Base-by-base conservation (phyloP, 2,329 filamentous ascomycete genomes). In the Shiraia bambusicola region DNA sequence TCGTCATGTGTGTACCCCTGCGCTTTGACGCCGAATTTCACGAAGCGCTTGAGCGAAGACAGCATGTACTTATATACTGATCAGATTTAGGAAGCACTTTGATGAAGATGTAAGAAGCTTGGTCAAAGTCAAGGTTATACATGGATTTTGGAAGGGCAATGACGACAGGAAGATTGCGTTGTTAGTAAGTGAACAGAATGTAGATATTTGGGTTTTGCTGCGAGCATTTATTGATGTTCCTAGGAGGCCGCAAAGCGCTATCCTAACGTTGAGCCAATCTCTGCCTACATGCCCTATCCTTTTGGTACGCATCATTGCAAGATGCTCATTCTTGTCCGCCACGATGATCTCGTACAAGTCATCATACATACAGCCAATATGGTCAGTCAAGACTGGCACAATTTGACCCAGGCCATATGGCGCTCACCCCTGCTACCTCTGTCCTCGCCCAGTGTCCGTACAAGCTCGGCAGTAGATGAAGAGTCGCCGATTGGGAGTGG, bases 311-410 rank as follows among this genome's bases (percentile, higher is more conserved):
- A 95, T 66, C 89, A 84, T 59, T 78, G 86, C 10, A 93, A 95
- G 68, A 93, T 95, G 87, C 48, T 95, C 67, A 73, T 95, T n/a
- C 68, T 95, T 3, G 75, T 95, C 47, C 79, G 87, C 4, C 83
- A 87, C 63, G 88, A 95, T 61, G 82, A 86, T 48, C 80, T 77
- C 0, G 87, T 85, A 0, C 86, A 94, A 67, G 72, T 95, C 5
- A 70, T 94, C 41, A 90, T 95, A 22, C 88, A 94, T 56, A 95
- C 90, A 0, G 88, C 90, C 13, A 95, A 95, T 56, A 89, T 95
- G 85, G 92, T 95, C n/a, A 61, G 77, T 3, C 82, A 84, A 40
- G 90, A 95, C 65, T 95, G 90, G 90, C 79, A 76, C 1, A 93
- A 93, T 54, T 87, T 95, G 86, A 87, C 84, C 1, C 89, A 95